These are phyloP conservation scores for Umbellularia californica DNA, from an alignment of 164 flowering plant species.

Conservation along the genomic window DNA sequence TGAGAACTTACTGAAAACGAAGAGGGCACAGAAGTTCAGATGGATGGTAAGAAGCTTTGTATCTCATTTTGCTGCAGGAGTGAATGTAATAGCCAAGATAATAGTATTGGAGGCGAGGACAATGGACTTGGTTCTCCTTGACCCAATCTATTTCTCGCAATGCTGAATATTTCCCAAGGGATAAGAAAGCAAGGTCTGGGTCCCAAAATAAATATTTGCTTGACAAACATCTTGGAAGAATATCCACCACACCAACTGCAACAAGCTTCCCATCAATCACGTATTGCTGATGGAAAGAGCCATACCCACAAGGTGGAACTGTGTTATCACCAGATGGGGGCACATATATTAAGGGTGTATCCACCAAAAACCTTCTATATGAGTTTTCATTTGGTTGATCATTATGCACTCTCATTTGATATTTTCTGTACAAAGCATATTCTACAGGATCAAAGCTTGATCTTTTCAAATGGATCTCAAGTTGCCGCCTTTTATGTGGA, in stretches of 20 bases:
- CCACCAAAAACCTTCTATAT: slow-evolving; percentile 74
- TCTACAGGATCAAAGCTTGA: slow-evolving; percentile 90
- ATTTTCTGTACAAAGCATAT: slow-evolving; percentile 67
- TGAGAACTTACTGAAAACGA: slow-evolving; percentile 72
- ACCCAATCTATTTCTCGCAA: slow-evolving; percentile 88
- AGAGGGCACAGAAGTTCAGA: slow-evolving; percentile 95
- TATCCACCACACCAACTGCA: slow-evolving; percentile 97
- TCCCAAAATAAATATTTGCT: slow-evolving; percentile 99
- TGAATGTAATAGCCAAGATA: slow-evolving; percentile 97
- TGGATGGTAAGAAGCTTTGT: slow-evolving; percentile 89
- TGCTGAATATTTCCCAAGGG: slow-evolving; percentile 88
- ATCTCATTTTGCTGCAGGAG: slow-evolving; percentile 92
- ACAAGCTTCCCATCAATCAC: slow-evolving; percentile 74
- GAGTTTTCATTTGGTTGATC: slow-evolving; percentile 62
- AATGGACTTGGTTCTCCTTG: slow-evolving; percentile 56
- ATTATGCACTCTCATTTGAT: slow-evolving; percentile 81
- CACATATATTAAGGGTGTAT: slow-evolving; percentile 66
- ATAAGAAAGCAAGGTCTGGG: slow-evolving; percentile 78
- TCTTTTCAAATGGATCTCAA: slow-evolving; percentile 72
- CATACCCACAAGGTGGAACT: slow-evolving; percentile 89
- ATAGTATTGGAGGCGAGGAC: slow-evolving; percentile 79
- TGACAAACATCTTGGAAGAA: slow-evolving; percentile 89
- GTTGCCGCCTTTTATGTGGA: slow-evolving; percentile 35
- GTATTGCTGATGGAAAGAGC: slow-evolving; percentile 98
- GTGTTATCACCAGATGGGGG: slow-evolving; percentile 55